Evolutionary conservation across 2,329 filamentous ascomycete species (phyloP), one percentile per base, ranked within the genome.

Genomic region (Fusarium lyarnte): DNA sequence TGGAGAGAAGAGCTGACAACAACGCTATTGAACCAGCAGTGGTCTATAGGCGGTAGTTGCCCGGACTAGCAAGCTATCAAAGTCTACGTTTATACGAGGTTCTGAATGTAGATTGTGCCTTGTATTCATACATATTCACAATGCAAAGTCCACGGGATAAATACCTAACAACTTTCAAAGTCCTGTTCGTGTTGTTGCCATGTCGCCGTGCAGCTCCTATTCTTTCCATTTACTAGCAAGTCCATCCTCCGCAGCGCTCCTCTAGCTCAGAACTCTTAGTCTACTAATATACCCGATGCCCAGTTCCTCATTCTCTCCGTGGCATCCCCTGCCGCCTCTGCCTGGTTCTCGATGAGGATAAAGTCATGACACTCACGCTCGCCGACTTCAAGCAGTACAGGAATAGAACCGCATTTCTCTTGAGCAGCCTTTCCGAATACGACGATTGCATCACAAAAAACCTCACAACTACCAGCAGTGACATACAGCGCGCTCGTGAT

Each of bases 151-250:
- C 1, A 12, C 1, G 6, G 2, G 6, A 25, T 1, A 8, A 14
- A 27, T 3, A 14, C 2, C 8, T 2, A 21, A 10, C 9, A 21
- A 2, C 17, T 21, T 25, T 86, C 11, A 19, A 19, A 13, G 2
- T 7, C 12, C 7, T 27, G 25, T 11, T 7, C 7, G 3, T 8
- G 5, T 43, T 17, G 3, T 8, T 25, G 7, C 2, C 23, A 12
- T 43, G 11, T 14, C 5, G 17, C 8, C 8, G 3, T 45, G 4
- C 0, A 45, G 11, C 12, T 6, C 12, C 5, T 45, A 5, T 27
- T 5, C 1, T 21, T 45, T 21, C 8, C 23, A 19, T 45, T n/a
- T 8, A 23, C 35, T 17, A 17, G 17, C 35, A 36, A 5, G 16
- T 17, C 21, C 21, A n/a, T 41, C 8, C 4, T 14, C 21, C 38